Percentiles rank a stretch among this genome's conserved stretches.
Conservation (phyloP, 2,329 filamentous ascomycete species). For the Trichophaea hybrida region DNA sequence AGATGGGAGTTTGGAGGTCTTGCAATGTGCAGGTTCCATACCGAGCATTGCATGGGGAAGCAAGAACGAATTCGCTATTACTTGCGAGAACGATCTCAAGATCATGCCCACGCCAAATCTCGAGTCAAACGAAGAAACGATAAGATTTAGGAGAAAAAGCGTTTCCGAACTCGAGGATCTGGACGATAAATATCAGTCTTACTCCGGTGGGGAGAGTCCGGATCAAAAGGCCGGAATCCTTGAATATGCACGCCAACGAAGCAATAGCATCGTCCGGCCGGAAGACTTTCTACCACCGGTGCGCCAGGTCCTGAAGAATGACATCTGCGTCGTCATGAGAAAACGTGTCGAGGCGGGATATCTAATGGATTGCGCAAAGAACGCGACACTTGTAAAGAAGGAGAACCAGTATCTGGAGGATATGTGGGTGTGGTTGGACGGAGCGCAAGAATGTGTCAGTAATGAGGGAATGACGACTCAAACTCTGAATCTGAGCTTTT, state of each 20-base stretch:
- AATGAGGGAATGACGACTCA: constrained; percentile 56
- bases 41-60: constrained; percentile 19
- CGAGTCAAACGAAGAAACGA: not conserved
- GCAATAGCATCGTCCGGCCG: constrained; percentile 12
- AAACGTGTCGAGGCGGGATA: constrained; percentile 25
- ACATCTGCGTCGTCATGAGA: constrained; percentile 27
- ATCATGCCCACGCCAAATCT: constrained; percentile 11
- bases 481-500: constrained; percentile 57
- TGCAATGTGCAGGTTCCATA: constrained; percentile 9
- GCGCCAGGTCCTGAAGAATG: constrained; percentile 23
- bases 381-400: constrained; percentile 36
- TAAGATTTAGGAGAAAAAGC: not conserved
- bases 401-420: constrained; percentile 48
- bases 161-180: not conserved
- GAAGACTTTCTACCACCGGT: constrained; percentile 26
- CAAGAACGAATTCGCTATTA: constrained; percentile 22
- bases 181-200: not conserved
- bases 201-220: not conserved
- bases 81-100: constrained; percentile 16
- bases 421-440: constrained; percentile 55
- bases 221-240: not conserved
- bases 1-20: constrained; percentile 15
- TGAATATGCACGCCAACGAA: constrained; percentile 10
- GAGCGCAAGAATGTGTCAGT: constrained; percentile 48
- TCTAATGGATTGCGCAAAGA: constrained; percentile 38